These are phyloP conservation scores for Lentinula boryana DNA, from an alignment of 768 basidiomycete species.

Conservation along the genomic window DNA sequence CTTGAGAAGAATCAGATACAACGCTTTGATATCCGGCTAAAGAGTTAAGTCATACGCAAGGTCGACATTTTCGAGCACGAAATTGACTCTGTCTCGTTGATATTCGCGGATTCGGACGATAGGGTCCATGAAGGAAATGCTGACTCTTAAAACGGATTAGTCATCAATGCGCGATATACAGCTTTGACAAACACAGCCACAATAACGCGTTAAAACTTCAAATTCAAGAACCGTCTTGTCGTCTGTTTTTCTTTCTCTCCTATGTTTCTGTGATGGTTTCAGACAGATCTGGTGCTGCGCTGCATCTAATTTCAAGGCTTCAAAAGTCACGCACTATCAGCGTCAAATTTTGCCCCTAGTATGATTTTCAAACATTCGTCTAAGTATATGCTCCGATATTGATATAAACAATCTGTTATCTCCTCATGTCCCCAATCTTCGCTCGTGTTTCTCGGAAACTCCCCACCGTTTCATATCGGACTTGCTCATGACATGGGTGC, in stretches of 20 bases:
- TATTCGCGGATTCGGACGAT: slow-evolving; percentile 80
- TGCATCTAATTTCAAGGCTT: too few species aligned
- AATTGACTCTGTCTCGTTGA: slow-evolving; percentile 81
- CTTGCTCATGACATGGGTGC: background rate
- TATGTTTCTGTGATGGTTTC: too few species aligned
- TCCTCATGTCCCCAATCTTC: background rate
- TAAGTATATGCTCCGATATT: background rate
- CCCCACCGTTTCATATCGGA: background rate
- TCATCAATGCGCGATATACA: background rate
- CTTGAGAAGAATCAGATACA: slow-evolving; percentile 32
- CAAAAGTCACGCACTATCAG: too few species aligned
- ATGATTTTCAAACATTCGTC: too few species aligned
- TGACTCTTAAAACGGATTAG: background rate
- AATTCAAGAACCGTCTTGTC: background rate
- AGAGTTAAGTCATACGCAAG: slow-evolving; percentile 60
- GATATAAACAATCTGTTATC: background rate
- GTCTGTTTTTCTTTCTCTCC: background rate
- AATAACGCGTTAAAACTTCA: background rate
- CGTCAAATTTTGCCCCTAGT: too few species aligned
- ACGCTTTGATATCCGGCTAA: slow-evolving; percentile 8
- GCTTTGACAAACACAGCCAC: slow-evolving; percentile 1
- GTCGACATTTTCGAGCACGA: slow-evolving; percentile 94
- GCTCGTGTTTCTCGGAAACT: background rate
- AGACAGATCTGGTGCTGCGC: too few species aligned
- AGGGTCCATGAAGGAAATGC: slow-evolving; percentile 37